phyloP scores from a whole-genome alignment of 2,329 filamentous ascomycete genomes.

The Biscogniauxia marginata region DNA sequence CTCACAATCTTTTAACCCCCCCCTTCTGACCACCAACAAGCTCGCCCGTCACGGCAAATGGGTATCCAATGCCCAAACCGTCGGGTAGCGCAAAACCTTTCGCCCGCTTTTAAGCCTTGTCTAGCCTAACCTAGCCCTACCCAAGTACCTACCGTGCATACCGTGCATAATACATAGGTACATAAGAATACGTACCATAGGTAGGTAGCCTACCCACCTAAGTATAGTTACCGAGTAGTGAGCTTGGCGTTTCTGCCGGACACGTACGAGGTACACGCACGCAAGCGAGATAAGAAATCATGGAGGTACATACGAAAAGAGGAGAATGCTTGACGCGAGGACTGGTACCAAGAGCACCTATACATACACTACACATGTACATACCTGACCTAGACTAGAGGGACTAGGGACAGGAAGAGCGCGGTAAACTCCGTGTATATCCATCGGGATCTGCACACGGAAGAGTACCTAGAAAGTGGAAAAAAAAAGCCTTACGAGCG shows the following conservation, averaged over 20 bases:
- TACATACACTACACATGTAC: background rate
- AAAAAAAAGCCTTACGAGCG: too few relatives aligned
- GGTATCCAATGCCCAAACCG: constrained; percentile 1
- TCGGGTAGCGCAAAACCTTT: background rate
- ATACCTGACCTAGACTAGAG: too few relatives aligned
- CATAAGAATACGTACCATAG: too few relatives aligned
- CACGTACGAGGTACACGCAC: background rate
- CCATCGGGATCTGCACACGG: too few relatives aligned
- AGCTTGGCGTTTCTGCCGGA: background rate
- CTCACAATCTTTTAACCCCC: background rate
- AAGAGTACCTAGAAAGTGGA: too few relatives aligned
- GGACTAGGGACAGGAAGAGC: too few relatives aligned
- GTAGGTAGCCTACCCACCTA: background rate
- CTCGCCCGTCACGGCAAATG: background rate
- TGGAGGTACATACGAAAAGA: too few relatives aligned
- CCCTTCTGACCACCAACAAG: background rate
- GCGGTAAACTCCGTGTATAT: too few relatives aligned
- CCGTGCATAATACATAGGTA: too few relatives aligned
- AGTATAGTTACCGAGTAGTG: too few relatives aligned
- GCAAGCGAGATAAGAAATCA: background rate
- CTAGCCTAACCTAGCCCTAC: background rate
- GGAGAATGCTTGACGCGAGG: too few relatives aligned
- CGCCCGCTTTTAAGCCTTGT: background rate
- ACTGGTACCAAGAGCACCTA: background rate
- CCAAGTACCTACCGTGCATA: too few relatives aligned